Base-by-base conservation (phyloP, 2,329 filamentous ascomycete genomes). In the Sordariomycetes sp. region DNA sequence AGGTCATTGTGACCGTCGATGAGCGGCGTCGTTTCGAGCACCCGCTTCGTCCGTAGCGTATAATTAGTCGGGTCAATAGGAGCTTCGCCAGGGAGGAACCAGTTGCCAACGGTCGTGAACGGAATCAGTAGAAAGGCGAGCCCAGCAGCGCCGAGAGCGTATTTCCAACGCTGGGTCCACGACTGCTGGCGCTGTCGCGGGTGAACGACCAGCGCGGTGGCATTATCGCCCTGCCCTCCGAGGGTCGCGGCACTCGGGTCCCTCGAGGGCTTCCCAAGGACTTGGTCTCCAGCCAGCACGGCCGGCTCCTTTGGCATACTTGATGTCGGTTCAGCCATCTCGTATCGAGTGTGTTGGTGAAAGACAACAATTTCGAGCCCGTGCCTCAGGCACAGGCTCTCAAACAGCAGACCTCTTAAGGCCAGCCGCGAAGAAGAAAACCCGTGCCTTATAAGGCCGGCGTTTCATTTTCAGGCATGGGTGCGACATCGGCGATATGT, bases 1-100 rank as follows among this genome's bases (percentile, higher is more conserved):
- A 70, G 63, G 46, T 71, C 70, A 58, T 70, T 71, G 54, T 71
- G 70, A 2, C 69, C 69, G 58, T 71, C 69, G 24, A 70, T 67
- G n/a, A 71, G 65, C 0, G 67, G 68, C 0, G 67, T 69, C 12
- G 55, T 55, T 3, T 58, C 54, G 4, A 69, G 60, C 1, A 69
- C 65, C 8, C 65, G 55, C 58, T 68, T 68, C 37, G 37, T 43
- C 37, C 37, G 37, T n/a, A 43, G 37, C 4, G 37, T 10, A 10
- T 43, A 43, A n/a, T 43, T 43, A 3, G 37, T 43, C 3, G 18
- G 37, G 37, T 43, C 37, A 16, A n/a, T 43, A 10, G 37, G 37
- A 43, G 37, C 37, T 43, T 43, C 37, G 18, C 37, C 37, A 3
- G 37, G 37, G 3, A 43, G 37, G 37, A 43, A n/a, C 37, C 37